Conservation (phyloP, 768 basidiomycete genomes). For the Cystobasidium ongulense region DNA sequence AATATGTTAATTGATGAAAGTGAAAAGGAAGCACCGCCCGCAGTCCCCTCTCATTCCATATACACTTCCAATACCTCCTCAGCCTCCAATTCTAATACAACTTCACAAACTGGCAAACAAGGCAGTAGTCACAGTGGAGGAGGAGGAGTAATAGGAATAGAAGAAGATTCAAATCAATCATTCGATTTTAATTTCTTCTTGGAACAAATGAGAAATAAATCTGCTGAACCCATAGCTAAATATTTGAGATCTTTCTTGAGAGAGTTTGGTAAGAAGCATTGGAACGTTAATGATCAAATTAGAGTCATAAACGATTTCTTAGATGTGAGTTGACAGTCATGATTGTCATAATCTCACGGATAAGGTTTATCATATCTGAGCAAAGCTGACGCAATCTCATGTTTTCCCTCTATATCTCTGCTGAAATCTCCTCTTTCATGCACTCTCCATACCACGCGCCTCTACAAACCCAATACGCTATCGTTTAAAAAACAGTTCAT, state of each 20-base stretch:
- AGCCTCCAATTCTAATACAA: not conserved
- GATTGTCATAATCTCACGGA: not conserved
- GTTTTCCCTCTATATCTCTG: too few species aligned
- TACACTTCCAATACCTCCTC: not conserved
- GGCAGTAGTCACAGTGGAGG: not conserved
- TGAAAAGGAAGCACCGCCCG: slow-evolving; percentile 25
- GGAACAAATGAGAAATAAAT: slow-evolving; percentile 81
- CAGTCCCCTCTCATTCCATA: not conserved
- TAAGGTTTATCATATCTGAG: too few species aligned
- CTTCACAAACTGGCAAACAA: not conserved
- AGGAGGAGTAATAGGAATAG: not conserved
- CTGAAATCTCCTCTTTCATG: too few species aligned
- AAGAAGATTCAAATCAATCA: slow-evolving; percentile 21
- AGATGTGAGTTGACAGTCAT: slow-evolving; percentile 51
- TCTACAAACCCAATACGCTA: not conserved
- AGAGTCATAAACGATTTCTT: slow-evolving; percentile 93
- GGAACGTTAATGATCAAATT: slow-evolving; percentile 84
- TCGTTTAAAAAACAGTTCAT: slow-evolving; percentile 63
- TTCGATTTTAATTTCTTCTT: slow-evolving; percentile 94
- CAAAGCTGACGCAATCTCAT: not conserved
- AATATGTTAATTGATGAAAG: slow-evolving; percentile 11
- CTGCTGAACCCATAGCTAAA: slow-evolving; percentile 85
- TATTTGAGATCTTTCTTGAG: slow-evolving; percentile 58
- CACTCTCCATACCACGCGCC: too few species aligned
- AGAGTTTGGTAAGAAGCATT: slow-evolving; percentile 60